Evolutionary conservation across 306 rosid genomes (phyloP), one percentile per base, ranked within the genome.

Genomic region (Lathyrus tuberosus): DNA sequence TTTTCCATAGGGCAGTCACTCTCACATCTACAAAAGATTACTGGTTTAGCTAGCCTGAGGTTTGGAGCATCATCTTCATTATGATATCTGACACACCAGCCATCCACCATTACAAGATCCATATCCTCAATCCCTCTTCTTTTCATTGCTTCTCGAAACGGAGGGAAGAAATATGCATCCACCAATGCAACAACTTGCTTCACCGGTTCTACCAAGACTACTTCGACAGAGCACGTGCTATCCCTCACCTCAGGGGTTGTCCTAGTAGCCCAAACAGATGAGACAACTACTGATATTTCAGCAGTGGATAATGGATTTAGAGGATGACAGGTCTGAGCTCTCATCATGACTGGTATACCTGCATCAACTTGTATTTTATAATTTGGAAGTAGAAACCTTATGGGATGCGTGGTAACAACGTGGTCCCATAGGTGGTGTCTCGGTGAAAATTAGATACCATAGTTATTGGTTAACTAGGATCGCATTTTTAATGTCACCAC

Each of bases 221-320:
- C 90, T 83, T 86, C 92, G 26, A 89, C 77, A 66, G 86, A 89
- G 41, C 96, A 90, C 96, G 86, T 89, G 78, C 96, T 58, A 74
- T 89, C 96, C 79, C 96, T 85, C 80, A 86, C 87, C 96, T 89
- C n/a, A n/a, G n/a, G n/a, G n/a, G n/a, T n/a, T n/a, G n/a, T n/a
- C n/a, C n/a, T n/a, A n/a, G n/a, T n/a, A n/a, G n/a, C n/a, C n/a
- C n/a, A n/a, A n/a, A n/a, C n/a, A n/a, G n/a, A n/a, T n/a, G n/a
- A n/a, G n/a, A n/a, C n/a, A n/a, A n/a, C n/a, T n/a, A n/a, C n/a
- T n/a, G n/a, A n/a, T n/a, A n/a, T n/a, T n/a, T n/a, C n/a, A n/a
- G n/a, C n/a, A n/a, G n/a, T n/a, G n/a, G n/a, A n/a, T n/a, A n/a
- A n/a, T n/a, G n/a, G n/a, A n/a, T n/a, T n/a, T n/a, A n/a, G n/a